Percentiles rank a stretch among this genome's conserved stretches.
These are phyloP conservation scores for Rhodamnia argentea DNA, from an alignment of 345 rosid species.

Conservation along the genomic window DNA sequence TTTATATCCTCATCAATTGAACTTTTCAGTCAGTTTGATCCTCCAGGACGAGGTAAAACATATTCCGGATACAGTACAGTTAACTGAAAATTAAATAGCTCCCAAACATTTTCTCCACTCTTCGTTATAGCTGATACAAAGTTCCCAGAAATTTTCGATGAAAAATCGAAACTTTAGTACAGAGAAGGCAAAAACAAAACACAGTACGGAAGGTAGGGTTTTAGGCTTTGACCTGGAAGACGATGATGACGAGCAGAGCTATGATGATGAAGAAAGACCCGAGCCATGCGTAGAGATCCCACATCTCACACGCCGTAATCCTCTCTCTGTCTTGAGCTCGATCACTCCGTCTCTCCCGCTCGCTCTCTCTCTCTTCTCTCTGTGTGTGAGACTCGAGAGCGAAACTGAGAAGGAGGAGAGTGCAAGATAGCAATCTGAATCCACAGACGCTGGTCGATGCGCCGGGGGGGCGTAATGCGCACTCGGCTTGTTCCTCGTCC, in stretches of 20 bases:
- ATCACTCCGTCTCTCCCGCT: background rate
- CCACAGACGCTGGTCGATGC: background rate
- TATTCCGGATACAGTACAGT: background rate
- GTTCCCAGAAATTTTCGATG: background rate
- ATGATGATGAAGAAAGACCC: constrained; percentile 14
- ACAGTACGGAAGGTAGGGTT: background rate
- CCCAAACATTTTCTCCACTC: background rate
- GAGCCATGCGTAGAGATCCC: constrained; percentile 11
- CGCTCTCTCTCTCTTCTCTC: background rate
- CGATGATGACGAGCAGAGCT: constrained; percentile 6
- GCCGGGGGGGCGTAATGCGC: background rate
- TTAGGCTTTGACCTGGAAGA: constrained; percentile 7
- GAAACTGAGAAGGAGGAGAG: background rate
- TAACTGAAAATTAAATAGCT: background rate
- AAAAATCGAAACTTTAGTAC: background rate
- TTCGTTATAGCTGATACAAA: background rate
- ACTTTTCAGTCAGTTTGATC: background rate
- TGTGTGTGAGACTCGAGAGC: background rate
- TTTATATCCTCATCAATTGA: background rate
- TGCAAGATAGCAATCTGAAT: background rate
- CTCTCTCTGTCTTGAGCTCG: background rate
- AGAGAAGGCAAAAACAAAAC: background rate
- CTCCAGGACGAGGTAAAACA: background rate
- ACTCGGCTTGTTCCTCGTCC: background rate
- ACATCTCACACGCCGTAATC: background rate